Percentiles rank a stretch among this genome's conserved stretches.
Conservation (phyloP, 2,329 filamentous ascomycete species). For the Sporothrix sp. region DNA sequence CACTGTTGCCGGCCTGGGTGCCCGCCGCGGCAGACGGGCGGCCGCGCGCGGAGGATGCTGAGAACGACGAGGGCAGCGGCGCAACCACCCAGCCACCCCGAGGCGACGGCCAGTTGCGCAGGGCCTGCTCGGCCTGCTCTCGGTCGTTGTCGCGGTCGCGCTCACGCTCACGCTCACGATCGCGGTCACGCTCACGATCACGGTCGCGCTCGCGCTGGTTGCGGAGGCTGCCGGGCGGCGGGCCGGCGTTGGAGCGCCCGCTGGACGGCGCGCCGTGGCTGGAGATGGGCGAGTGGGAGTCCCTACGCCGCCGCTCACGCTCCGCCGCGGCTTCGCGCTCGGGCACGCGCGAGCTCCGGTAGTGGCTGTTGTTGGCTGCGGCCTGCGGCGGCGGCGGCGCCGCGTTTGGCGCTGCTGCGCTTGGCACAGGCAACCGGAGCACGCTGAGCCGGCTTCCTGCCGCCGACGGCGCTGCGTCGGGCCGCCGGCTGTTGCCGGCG, state of each 20-base stretch:
- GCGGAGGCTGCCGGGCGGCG: neutral
- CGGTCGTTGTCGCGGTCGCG: neutral
- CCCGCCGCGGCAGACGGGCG: no score
- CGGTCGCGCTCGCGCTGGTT: neutral
- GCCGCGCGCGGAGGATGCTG: neutral
- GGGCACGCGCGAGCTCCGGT: constrained; percentile 13
- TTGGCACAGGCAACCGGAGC: no score
- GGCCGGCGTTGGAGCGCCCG: neutral
- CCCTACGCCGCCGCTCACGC: constrained; percentile 15
- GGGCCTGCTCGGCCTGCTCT: no score
- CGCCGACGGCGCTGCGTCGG: no score
- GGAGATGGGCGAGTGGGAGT: constrained; percentile 16
- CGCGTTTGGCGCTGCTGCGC: neutral
- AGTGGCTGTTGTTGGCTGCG: neutral
- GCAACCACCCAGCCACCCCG: no score
- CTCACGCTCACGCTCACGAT: neutral
- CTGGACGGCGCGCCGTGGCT: neutral
- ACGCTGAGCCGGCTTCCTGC: no score
- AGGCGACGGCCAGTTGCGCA: no score
- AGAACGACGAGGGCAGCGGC: no score
- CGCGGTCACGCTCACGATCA: neutral
- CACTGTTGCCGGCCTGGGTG: neutral
- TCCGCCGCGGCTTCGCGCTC: constrained; percentile 8
- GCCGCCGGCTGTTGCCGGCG: no score
- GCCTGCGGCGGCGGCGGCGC: neutral